phyloP scores from a whole-genome alignment of 2,329 filamentous ascomycete species.

The Ophiobolus disseminans region DNA sequence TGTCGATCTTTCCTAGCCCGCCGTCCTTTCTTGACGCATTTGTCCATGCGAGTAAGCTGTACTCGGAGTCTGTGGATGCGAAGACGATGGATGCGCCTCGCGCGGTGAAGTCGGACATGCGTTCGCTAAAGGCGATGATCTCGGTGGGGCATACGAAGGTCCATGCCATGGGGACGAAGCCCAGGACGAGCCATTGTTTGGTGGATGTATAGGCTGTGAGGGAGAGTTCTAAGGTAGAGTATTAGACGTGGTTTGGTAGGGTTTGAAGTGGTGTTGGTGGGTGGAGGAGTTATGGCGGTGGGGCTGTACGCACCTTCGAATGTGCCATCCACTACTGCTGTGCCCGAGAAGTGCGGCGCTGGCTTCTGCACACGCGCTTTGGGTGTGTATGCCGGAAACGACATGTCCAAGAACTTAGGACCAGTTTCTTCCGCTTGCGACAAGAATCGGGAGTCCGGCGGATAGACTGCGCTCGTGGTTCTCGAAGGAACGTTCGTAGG shows the following conservation, averaged over 20 bases:
- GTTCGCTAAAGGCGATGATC: conserved; percentile 70
- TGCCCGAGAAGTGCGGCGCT: conserved; percentile 47
- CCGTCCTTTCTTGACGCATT: conserved; percentile 65
- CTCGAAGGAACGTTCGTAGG: background rate
- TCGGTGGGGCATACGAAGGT: conserved; percentile 72
- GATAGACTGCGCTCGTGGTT: background rate
- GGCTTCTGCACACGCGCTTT: conserved; percentile 51
- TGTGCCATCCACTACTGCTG: conserved; percentile 49
- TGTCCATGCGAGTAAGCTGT: conserved; percentile 65
- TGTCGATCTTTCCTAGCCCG: conserved; percentile 66
- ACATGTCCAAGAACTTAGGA: conserved; percentile 27
- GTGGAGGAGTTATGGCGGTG: background rate
- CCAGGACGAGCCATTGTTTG: conserved; percentile 67
- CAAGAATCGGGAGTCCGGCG: conserved; percentile 7
- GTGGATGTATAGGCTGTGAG: conserved; percentile 49
- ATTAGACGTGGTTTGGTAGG: conserved; percentile 16
- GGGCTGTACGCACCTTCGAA: conserved; percentile 45
- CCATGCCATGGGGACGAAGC: conserved; percentile 73
- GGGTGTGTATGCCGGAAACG: conserved; percentile 43
- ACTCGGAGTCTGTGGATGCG: conserved; percentile 68
- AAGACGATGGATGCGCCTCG: conserved; percentile 68
- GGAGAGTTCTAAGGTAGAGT: conserved; percentile 41
- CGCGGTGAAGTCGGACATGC: conserved; percentile 64
- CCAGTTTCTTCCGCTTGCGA: background rate
- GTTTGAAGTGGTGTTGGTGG: background rate